phyloP scores from a whole-genome alignment of 768 basidiomycete species.

The Termitomyces bulborhizus region DNA sequence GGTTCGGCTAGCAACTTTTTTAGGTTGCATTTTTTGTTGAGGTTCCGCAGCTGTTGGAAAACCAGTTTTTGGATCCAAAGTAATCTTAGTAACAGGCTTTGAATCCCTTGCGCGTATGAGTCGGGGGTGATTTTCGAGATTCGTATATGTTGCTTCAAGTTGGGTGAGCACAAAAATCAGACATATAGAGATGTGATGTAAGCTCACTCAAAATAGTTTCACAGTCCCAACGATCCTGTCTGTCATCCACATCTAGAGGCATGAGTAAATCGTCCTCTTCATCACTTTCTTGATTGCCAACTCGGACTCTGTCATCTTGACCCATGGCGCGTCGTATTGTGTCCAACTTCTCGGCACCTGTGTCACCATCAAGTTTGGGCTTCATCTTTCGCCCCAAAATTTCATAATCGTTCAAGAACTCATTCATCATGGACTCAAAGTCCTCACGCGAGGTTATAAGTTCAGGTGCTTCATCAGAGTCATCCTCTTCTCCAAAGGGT shows the following conservation, averaged over 20 bases:
- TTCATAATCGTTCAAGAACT: conserved; percentile 91
- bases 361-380: conserved; percentile 66
- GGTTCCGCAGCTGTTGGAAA: conserved; percentile 50
- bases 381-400: conserved; percentile 84
- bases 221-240: conserved; percentile 88
- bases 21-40: conserved; percentile 9
- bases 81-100: conserved; percentile 55
- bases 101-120: conserved; percentile 66
- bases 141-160: conserved; percentile 83
- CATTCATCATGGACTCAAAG: conserved; percentile 86
- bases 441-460: conserved; percentile 81
- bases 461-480: conserved; percentile 62
- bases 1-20: conserved; percentile 8
- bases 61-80: conserved; percentile 71
- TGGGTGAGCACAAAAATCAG: neutral
- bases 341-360: conserved; percentile 72
- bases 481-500: conserved; percentile 26
- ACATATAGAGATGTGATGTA: neutral
- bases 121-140: conserved; percentile 93
- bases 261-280: conserved; percentile 35
- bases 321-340: conserved; percentile 75
- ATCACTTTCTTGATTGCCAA: conserved; percentile 35
- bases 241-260: conserved; percentile 43
- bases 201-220: conserved; percentile 89
- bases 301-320: conserved; percentile 52